Conservation (phyloP, 2,329 filamentous ascomycete genomes). For the Colletotrichum spinosum region DNA sequence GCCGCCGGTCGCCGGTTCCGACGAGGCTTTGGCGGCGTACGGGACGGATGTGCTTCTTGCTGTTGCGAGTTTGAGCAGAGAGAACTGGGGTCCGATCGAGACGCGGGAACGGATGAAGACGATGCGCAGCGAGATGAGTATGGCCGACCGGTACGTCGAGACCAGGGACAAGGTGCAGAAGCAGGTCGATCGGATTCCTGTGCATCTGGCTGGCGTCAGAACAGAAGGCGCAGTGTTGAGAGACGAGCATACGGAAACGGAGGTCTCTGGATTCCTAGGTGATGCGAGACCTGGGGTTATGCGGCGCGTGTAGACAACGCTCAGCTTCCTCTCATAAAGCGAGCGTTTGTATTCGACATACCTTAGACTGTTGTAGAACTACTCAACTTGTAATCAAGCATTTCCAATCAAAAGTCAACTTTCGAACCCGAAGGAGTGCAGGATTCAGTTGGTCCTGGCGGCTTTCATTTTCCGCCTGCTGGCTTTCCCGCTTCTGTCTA, state of each 20-base stretch:
- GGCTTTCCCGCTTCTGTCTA: no score
- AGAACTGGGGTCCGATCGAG: conserved; percentile 56
- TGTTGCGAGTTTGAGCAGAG: conserved; percentile 58
- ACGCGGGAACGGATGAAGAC: conserved; percentile 52
- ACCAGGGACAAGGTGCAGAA: conserved; percentile 63
- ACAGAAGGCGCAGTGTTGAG: conserved; percentile 58
- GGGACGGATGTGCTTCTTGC: conserved; percentile 56
- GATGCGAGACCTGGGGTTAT: conserved; percentile 16
- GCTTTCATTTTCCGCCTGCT: no score
- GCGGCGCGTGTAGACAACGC: neutral
- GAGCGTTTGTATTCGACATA: neutral
- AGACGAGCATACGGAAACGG: conserved; percentile 63
- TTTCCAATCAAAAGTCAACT: no score
- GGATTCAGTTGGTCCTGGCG: no score
- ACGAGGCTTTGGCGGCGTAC: conserved; percentile 46
- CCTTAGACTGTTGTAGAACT: no score
- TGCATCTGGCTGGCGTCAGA: conserved; percentile 70
- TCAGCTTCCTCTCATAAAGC: neutral
- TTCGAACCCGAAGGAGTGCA: no score
- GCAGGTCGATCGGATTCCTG: conserved; percentile 67
- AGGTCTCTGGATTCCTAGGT: conserved; percentile 59
- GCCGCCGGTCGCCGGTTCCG: conserved; percentile 11
- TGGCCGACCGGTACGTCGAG: conserved; percentile 60
- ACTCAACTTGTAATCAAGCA: no score
- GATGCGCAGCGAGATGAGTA: conserved; percentile 54